phyloP scores from a whole-genome alignment of 305 asterid genomes.

The Solanum hybrid region DNA sequence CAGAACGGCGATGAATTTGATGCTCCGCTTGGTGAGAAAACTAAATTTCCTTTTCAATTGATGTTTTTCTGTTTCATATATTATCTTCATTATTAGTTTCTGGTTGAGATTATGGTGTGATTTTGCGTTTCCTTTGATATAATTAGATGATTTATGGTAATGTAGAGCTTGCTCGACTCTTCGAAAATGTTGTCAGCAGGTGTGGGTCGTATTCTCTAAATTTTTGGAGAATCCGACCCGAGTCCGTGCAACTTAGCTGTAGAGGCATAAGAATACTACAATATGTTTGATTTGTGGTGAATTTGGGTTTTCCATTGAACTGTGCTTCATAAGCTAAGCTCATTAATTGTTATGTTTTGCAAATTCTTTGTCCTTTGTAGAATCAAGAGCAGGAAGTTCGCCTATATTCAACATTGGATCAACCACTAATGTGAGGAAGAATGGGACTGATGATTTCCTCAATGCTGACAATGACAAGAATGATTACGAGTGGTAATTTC shows the following conservation, averaged over 20 bases:
- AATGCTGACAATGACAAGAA: slow-evolving; percentile 89
- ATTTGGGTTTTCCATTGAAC: not conserved
- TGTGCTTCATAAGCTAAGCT: not conserved
- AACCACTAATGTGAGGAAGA: slow-evolving; percentile 48
- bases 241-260: not conserved
- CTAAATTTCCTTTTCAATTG: not conserved
- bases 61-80: not conserved
- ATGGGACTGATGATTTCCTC: slow-evolving; percentile 82
- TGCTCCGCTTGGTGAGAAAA: slow-evolving; percentile 58
- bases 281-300: not conserved
- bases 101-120: not conserved
- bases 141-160: not conserved
- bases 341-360: not conserved
- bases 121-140: not conserved
- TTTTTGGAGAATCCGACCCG: not conserved
- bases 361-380: not conserved
- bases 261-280: not conserved
- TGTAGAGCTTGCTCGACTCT: not conserved
- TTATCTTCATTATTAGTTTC: not conserved
- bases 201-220: not conserved
- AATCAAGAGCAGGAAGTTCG: slow-evolving; percentile 41
- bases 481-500: slow-evolving; percentile 84
- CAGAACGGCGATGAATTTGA: slow-evolving; percentile 76
- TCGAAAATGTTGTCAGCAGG: not conserved
- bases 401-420: slow-evolving; percentile 55